phyloP scores from a whole-genome alignment of 805 yeast genomes.

The Ogataea dorogensis region DNA sequence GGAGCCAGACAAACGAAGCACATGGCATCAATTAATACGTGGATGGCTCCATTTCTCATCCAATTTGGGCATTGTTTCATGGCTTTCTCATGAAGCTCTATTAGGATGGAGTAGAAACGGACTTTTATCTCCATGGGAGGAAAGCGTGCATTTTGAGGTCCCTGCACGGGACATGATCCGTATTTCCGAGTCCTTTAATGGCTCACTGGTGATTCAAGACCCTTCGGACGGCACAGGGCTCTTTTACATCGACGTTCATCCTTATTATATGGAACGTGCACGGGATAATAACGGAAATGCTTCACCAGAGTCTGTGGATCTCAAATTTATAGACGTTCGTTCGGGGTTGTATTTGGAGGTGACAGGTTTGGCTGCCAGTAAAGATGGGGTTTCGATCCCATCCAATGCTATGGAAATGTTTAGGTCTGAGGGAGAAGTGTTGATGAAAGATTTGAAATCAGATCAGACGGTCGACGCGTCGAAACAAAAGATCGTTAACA shows the following conservation, averaged over 20 bases:
- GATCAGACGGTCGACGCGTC: conserved; percentile 19
- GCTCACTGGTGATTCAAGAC: conserved; percentile 44
- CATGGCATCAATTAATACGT: conserved; percentile 44
- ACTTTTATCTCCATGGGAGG: conserved; percentile 52
- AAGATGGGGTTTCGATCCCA: conserved; percentile 18
- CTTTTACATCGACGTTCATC: conserved; percentile 46
- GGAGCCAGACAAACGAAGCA: conserved; percentile 40
- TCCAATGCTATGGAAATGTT: conserved; percentile 18
- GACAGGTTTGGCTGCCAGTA: conserved; percentile 43
- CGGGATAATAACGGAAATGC: conserved; percentile 46
- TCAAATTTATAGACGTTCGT: conserved; percentile 58
- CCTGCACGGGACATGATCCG: conserved; percentile 47
- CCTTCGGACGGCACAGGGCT: conserved; percentile 45
- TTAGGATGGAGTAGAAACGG: conserved; percentile 53
- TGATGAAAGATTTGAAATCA: conserved; percentile 20
- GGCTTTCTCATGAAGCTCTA: conserved; percentile 50
- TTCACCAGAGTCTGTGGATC: conserved; percentile 45
- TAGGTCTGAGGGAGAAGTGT: conserved; percentile 19
- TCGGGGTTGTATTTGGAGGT: conserved; percentile 61
- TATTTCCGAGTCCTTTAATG: conserved; percentile 46
- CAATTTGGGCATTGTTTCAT: conserved; percentile 41
- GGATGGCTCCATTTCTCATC: conserved; percentile 46
- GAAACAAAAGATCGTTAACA: conserved; percentile 31
- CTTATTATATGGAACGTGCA: conserved; percentile 48
- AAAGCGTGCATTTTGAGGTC: conserved; percentile 48